Evolutionary conservation across 2,329 filamentous ascomycete genomes (phyloP).

Genomic region (Cylindrodendrum hubeiense): DNA sequence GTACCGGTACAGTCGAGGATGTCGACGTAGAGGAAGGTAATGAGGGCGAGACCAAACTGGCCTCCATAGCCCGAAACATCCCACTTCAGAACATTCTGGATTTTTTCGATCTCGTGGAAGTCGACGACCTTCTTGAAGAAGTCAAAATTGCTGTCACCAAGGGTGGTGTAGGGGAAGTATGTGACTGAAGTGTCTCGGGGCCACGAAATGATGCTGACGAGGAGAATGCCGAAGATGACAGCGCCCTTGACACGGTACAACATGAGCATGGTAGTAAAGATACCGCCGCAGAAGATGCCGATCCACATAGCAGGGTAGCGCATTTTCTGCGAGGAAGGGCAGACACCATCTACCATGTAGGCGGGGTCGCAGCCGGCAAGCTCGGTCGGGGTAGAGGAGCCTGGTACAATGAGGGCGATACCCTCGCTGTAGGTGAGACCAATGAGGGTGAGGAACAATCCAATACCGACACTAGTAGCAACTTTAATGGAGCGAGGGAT

Average conservation of each 20-base stretch:
- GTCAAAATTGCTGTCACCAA: constrained; percentile 79
- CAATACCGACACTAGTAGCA: constrained; percentile 87
- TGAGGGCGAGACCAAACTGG: constrained; percentile 85
- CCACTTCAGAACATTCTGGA: constrained; percentile 81
- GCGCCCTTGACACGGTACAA: constrained; percentile 90
- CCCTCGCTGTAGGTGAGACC: constrained; percentile 85
- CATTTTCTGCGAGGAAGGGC: constrained; percentile 78
- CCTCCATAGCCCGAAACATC: constrained; percentile 75
- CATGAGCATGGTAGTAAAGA: constrained; percentile 84
- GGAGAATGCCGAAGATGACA: constrained; percentile 84
- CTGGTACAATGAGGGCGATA: constrained; percentile 82
- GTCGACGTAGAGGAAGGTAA: constrained; percentile 92
- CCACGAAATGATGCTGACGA: constrained; percentile 92
- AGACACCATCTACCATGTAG: constrained; percentile 64
- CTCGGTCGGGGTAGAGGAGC: constrained; percentile 75
- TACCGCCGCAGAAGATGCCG: constrained; percentile 87
- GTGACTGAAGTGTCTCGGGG: constrained; percentile 81
- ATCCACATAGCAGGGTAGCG: constrained; percentile 87
- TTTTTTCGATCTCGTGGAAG: constrained; percentile 81
- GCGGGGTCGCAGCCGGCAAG: constrained; percentile 74
- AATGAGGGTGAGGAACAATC: constrained; percentile 83
- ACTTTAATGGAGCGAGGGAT: constrained; percentile 89
- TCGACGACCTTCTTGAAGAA: constrained; percentile 92
- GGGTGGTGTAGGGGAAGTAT: constrained; percentile 80
- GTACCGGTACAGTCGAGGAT: constrained; percentile 90